These are phyloP conservation scores for Eruca vesicaria DNA, from an alignment of 441 rosid species.

Conservation along the genomic window DNA sequence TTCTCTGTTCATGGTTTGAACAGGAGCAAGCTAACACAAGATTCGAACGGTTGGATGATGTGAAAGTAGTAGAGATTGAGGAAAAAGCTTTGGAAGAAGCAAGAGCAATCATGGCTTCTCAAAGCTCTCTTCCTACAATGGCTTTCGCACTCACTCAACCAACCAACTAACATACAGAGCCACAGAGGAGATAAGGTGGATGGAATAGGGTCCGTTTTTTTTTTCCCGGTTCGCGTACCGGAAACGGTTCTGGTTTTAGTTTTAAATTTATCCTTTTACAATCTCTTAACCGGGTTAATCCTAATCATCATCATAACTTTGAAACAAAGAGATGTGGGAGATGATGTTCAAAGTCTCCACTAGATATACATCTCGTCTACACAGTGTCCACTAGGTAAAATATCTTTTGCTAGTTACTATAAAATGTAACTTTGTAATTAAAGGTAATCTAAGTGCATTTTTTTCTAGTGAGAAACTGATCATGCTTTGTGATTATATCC, in stretches of 20 bases:
- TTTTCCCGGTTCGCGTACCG: neutral
- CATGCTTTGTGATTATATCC: neutral
- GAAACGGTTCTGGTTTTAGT: neutral
- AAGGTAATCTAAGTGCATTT: neutral
- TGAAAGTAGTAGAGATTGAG: neutral
- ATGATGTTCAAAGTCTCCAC: neutral
- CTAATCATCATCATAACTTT: neutral
- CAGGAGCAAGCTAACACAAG: slow-evolving; percentile 16
- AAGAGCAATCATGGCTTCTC: slow-evolving; percentile 13
- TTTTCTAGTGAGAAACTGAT: neutral
- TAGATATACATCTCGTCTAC: neutral
- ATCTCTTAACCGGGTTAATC: neutral
- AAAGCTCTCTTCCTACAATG: slow-evolving; percentile 1
- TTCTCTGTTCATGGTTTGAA: slow-evolving; percentile 26
- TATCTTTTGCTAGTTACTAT: too few relatives aligned
- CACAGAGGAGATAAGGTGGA: slow-evolving; percentile 17
- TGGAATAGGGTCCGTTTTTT: neutral
- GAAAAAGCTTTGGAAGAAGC: slow-evolving; percentile 11
- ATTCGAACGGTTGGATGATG: neutral
- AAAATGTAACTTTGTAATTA: too few relatives aligned
- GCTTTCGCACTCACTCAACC: slow-evolving; percentile 1
- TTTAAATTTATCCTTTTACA: neutral
- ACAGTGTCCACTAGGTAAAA: neutral
- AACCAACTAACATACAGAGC: neutral
- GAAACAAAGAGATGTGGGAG: neutral